These are phyloP conservation scores for Oemleria cerasiformis DNA, from an alignment of 306 rosid genomes.

Conservation along the genomic window DNA sequence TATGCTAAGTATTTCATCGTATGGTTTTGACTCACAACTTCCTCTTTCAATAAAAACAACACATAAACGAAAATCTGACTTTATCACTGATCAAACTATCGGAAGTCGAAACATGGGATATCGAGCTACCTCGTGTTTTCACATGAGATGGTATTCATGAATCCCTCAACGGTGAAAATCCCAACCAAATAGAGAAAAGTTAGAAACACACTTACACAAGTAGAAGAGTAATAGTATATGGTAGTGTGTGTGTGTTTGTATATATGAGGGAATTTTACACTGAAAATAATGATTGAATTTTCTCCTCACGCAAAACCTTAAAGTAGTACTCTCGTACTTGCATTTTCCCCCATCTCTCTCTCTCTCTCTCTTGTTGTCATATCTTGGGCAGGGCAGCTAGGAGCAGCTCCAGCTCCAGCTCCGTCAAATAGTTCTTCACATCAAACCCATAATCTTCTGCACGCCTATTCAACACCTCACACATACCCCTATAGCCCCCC, in stretches of 20 bases:
- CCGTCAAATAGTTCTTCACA: conserved; percentile 51
- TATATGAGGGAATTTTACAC: conserved; percentile 20
- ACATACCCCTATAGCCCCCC: background rate
- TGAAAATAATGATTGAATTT: conserved; percentile 38
- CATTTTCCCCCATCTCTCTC: background rate
- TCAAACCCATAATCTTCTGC: conserved; percentile 47
- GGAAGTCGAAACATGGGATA: too few species aligned
- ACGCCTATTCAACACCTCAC: conserved; percentile 26
- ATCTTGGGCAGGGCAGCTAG: conserved; percentile 24
- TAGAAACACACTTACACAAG: too few species aligned
- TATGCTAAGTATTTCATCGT: too few species aligned
- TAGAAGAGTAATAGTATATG: background rate
- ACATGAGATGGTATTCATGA: background rate
- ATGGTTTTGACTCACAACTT: too few species aligned
- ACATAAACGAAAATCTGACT: too few species aligned
- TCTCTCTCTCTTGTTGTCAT: conserved; percentile 34
- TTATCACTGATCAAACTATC: too few species aligned
- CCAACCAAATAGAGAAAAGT: background rate
- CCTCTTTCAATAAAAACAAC: too few species aligned
- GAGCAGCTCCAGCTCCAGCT: conserved; percentile 7
- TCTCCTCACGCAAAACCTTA: conserved; percentile 54
- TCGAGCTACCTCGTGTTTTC: too few species aligned
- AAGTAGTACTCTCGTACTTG: conserved; percentile 40
- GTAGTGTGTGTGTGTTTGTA: too few species aligned
- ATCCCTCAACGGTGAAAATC: background rate